Conservation (phyloP, 176 grass and related monocot species). For the Phoenix roebelenii region DNA sequence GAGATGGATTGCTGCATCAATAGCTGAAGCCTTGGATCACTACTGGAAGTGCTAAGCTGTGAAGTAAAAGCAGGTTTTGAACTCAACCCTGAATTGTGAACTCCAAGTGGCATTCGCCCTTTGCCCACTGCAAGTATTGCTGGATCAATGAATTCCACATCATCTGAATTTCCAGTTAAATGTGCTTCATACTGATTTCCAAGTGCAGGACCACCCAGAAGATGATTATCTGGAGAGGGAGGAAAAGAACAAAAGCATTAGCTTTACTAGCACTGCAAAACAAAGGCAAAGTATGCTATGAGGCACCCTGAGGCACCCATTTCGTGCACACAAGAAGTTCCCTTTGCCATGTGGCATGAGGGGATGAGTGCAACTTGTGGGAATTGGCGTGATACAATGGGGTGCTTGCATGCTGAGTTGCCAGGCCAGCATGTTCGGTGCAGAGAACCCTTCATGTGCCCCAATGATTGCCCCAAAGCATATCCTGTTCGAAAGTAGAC, state of each 20-base stretch:
- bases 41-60: constrained; percentile 44
- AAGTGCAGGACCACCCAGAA: constrained; percentile 32
- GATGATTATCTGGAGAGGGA: constrained; percentile 30
- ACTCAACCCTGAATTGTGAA: constrained; percentile 48
- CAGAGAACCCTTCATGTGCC: too few relatives aligned
- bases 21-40: constrained; percentile 62
- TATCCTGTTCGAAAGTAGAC: constrained; percentile 1
- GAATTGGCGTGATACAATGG: too few relatives aligned
- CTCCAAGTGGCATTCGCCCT: constrained; percentile 47
- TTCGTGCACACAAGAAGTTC: too few relatives aligned
- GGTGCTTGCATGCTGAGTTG: too few relatives aligned
- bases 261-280: not conserved
- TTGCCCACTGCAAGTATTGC: constrained; percentile 91
- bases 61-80: constrained; percentile 36
- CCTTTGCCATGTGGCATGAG: too few relatives aligned
- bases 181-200: constrained; percentile 52
- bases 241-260: constrained; percentile 6
- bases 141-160: constrained; percentile 82
- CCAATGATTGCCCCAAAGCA: too few relatives aligned
- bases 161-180: constrained; percentile 38
- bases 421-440: too few relatives aligned
- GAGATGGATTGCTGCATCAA: constrained; percentile 51
- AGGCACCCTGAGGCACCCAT: too few relatives aligned
- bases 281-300: too few relatives aligned
- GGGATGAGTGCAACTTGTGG: too few relatives aligned